Evolutionary conservation across 2,329 filamentous ascomycete genomes (phyloP).

Genomic region (Pseudogymnoascus pannorum): DNA sequence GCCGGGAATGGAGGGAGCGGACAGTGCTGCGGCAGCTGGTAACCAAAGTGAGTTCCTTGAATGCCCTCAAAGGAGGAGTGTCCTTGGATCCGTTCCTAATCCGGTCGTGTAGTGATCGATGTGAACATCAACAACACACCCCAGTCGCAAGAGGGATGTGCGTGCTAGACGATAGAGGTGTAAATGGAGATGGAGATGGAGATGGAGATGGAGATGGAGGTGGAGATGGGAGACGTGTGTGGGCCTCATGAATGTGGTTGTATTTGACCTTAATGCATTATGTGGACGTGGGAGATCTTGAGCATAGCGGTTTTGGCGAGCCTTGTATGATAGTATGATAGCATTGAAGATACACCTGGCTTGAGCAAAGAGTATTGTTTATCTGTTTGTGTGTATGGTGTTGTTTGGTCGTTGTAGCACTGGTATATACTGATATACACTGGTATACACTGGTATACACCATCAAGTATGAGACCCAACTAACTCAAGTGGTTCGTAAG

Average conservation of each 20-base stretch:
- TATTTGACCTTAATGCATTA: slow-evolving; percentile 12
- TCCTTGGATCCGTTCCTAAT: not conserved
- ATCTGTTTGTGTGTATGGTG: slow-evolving; percentile 12
- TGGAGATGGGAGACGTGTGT: not conserved
- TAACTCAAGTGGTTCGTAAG: not conserved
- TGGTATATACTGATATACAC: slow-evolving; percentile 9
- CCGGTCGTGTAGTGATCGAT: slow-evolving; percentile 67
- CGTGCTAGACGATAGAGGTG: slow-evolving; percentile 42
- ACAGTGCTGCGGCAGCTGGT: slow-evolving; percentile 63
- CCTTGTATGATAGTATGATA: slow-evolving; percentile 26
- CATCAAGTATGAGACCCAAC: not conserved
- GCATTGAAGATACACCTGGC: slow-evolving; percentile 18
- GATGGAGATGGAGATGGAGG: not conserved
- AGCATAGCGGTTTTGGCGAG: slow-evolving; percentile 28
- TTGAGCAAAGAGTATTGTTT: slow-evolving; percentile 15
- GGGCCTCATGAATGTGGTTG: slow-evolving; percentile 17
- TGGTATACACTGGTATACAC: slow-evolving; percentile 10
- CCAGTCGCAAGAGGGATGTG: slow-evolving; percentile 65
- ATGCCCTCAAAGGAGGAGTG: slow-evolving; percentile 2
- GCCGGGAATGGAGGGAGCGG: slow-evolving; percentile 92
- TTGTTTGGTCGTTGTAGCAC: slow-evolving; percentile 17
- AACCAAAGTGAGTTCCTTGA: slow-evolving; percentile 62
- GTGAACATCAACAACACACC: slow-evolving; percentile 74
- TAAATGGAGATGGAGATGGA: not conserved
- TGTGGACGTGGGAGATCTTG: slow-evolving; percentile 22